Evolutionary conservation across 495 filamentous ascomycete species (phyloP).

Genomic region (Neohortaea acidophila): DNA sequence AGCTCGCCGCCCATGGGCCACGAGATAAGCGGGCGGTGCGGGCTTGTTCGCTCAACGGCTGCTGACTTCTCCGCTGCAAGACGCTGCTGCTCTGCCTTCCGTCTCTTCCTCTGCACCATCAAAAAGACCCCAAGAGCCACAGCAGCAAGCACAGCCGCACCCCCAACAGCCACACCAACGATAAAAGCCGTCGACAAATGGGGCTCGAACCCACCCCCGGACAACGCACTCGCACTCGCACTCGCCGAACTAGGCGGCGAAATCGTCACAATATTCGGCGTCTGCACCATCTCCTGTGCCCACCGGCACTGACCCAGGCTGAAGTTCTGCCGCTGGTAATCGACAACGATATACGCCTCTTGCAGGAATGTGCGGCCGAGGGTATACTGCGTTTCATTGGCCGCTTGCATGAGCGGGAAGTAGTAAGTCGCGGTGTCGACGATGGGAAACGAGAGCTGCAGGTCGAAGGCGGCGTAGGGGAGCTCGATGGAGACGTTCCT

Average conservation of each 20-base stretch:
- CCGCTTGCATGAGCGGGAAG: constrained; percentile 24
- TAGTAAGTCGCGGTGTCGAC: constrained; percentile 19
- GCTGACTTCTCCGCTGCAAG: constrained; percentile 5
- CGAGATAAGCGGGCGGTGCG: constrained; percentile 8
- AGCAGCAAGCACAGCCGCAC: constrained; percentile 27
- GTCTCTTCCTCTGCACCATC: constrained; percentile 8
- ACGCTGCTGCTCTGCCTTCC: constrained; percentile 5
- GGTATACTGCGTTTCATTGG: constrained; percentile 23
- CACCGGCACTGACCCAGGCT: constrained; percentile 1
- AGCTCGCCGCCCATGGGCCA: constrained; percentile 12
- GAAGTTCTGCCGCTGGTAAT: constrained; percentile 23
- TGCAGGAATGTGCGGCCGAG: constrained; percentile 26
- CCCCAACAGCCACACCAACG: constrained; percentile 29
- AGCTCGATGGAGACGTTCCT: constrained; percentile 42
- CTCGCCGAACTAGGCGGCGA: too few relatives aligned
- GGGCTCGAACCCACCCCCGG: too few relatives aligned
- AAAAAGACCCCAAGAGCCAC: constrained; percentile 8
- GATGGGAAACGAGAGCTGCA: constrained; percentile 42
- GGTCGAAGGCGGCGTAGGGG: constrained; percentile 48
- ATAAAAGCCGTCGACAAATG: constrained; percentile 15
- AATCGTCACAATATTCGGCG: not conserved
- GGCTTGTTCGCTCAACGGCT: not conserved
- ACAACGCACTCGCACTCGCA: too few relatives aligned
- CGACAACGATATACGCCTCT: constrained; percentile 23
- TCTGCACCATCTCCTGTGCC: not conserved